Percentiles rank a stretch among this genome's conserved stretches.
Evolutionary conservation across 2,329 filamentous ascomycete genomes (phyloP).

Genomic region (Myriosclerotinia duriaeana): DNA sequence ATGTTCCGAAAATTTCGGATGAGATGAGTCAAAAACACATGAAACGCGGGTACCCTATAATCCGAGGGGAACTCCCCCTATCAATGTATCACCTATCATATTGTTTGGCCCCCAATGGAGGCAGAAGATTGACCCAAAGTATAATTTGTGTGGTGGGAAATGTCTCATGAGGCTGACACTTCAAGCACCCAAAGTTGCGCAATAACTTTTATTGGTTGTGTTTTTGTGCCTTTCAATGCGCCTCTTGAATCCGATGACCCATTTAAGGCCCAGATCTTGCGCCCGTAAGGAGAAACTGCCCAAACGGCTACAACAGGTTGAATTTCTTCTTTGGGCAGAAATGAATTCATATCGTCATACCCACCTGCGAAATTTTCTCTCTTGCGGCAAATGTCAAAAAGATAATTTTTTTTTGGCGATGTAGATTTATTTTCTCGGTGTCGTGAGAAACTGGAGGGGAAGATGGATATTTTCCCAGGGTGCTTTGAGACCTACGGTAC

Average conservation of each 20-base stretch:
- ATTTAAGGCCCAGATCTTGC: conserved; percentile 9
- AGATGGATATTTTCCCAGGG: background rate
- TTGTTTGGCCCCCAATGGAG: conserved; percentile 12
- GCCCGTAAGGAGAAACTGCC: conserved; percentile 10
- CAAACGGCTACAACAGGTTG: conserved; percentile 19
- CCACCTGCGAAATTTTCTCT: background rate
- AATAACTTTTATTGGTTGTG: conserved; percentile 9
- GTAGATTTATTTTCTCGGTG: background rate
- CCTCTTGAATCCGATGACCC: conserved; percentile 20
- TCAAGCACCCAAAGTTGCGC: conserved; percentile 18
- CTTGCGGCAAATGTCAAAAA: background rate
- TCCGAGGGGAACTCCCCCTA: background rate
- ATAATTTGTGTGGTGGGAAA: conserved; percentile 12
- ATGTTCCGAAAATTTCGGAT: conserved; percentile 12
- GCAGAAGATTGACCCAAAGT: background rate
- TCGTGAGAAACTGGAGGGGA: conserved; percentile 18
- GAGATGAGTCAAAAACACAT: conserved; percentile 15
- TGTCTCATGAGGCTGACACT: conserved; percentile 19
- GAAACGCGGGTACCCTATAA: conserved; percentile 16
- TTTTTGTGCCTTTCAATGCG: conserved; percentile 17
- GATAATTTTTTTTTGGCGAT: background rate
- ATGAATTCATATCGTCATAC: conserved; percentile 5
- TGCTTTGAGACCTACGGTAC: background rate
- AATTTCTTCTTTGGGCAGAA: conserved; percentile 19
- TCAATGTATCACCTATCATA: conserved; percentile 16